phyloP scores from a whole-genome alignment of 202 grass and related monocot species.

The Setaria italica region DNA sequence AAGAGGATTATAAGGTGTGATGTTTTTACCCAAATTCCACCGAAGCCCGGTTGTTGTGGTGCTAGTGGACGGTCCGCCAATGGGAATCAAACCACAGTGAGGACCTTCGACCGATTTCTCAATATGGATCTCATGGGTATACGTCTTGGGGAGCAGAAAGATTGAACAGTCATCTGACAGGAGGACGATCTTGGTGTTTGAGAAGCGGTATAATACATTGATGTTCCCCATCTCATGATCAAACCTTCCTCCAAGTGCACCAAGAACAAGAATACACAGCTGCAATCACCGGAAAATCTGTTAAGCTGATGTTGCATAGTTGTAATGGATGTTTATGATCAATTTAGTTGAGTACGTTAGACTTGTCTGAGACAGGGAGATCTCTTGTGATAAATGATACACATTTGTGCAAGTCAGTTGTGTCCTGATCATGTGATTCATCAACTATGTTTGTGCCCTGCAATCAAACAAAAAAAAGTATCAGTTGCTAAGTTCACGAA shows the following conservation, averaged over 20 bases:
- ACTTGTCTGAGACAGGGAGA: conserved; percentile 51
- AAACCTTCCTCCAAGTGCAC: conserved; percentile 89
- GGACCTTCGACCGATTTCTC: conserved; percentile 66
- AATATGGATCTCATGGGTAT: conserved; percentile 69
- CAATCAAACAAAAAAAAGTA: conserved; percentile 43
- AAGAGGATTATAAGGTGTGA: conserved; percentile 1
- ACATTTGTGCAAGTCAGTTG: conserved; percentile 94
- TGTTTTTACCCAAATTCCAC: conserved; percentile 83
- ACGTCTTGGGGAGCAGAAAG: conserved; percentile 75
- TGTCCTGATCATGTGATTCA: conserved; percentile 91
- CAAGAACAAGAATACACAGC: conserved; percentile 80
- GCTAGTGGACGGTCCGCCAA: conserved; percentile 56
- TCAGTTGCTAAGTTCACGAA: background rate
- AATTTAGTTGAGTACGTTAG: conserved; percentile 58
- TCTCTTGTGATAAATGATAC: conserved; percentile 60
- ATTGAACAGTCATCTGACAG: conserved; percentile 88
- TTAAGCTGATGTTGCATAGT: conserved; percentile 13
- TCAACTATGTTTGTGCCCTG: conserved; percentile 84
- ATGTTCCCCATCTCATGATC: conserved; percentile 98
- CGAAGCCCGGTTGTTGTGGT: conserved; percentile 78
- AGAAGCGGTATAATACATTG: conserved; percentile 78
- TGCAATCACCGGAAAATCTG: conserved; percentile 44
- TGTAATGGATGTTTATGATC: background rate
- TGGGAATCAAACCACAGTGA: conserved; percentile 89
- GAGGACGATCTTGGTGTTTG: conserved; percentile 68